Evolutionary conservation across 2,329 filamentous ascomycete species (phyloP).

Genomic region (Triangularia verruculosa): DNA sequence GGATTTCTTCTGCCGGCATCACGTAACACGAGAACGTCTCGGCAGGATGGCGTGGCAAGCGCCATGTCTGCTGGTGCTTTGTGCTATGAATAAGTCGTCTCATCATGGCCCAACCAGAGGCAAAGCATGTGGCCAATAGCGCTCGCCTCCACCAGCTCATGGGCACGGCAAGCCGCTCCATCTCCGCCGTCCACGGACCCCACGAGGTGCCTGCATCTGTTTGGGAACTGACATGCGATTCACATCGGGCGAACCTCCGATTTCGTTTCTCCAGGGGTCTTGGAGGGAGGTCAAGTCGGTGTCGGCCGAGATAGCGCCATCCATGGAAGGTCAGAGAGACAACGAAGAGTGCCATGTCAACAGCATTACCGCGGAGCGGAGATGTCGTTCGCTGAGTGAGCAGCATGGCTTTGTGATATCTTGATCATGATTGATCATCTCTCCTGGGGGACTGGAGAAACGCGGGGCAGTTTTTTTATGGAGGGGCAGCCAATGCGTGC

Average conservation of each 20-base stretch:
- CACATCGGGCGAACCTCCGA: constrained; percentile 2
- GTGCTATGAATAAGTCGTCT: background rate
- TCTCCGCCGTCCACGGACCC: background rate
- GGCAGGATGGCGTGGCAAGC: background rate
- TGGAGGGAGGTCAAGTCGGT: no score
- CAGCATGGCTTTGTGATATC: background rate
- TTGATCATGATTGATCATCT: background rate
- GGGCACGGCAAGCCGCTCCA: constrained; percentile 1
- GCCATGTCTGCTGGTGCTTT: constrained; percentile 1
- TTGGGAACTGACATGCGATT: background rate
- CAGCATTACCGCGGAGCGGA: constrained; percentile 1
- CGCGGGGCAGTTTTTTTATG: background rate
- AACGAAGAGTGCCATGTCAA: background rate
- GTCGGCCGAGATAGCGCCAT: background rate
- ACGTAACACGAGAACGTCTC: background rate
- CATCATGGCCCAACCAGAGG: constrained; percentile 7
- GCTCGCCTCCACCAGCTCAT: constrained; percentile 4
- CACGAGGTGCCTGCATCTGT: background rate
- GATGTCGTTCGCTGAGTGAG: constrained; percentile 1
- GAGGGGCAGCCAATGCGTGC: background rate
- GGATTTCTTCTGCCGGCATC: background rate
- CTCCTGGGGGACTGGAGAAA: background rate
- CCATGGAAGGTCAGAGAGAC: background rate
- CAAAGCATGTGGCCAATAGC: constrained; percentile 11
- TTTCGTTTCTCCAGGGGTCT: background rate